Base-by-base conservation (phyloP, 1,139 yeast species). In the Hyphopichia buzzinii region DNA sequence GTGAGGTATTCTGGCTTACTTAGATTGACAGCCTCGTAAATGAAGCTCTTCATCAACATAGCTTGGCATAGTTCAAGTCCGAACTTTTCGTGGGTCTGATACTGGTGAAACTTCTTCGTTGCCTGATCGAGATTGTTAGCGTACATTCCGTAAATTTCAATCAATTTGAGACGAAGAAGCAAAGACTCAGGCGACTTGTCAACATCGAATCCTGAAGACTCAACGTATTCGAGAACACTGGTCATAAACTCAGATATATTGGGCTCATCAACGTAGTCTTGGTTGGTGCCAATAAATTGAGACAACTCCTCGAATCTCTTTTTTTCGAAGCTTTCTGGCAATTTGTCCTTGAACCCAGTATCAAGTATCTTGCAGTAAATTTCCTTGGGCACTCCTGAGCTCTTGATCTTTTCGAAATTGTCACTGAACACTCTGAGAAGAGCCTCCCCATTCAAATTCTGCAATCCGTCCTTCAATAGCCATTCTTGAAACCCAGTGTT, bases 21-120 rank as follows among this genome's bases (percentile, higher is more conserved):
- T 3, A 59, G 56, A 11, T 51, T 47, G 17, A 76, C 67, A 1
- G 77, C 64, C 37, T 72, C 72, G 48, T 65, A 67, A 14, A 71
- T 59, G 16, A 67, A 59, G 2, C 65, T 54, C 30, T 68, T 56
- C 3, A 53, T 45, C 30, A 62, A 33, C 8, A 49, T 43, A 33
- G 48, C 47, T 39, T 67, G 72, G 5, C 67, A 52, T 8, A 61
- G 43, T 12, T 67, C 72, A 17, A 65, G 41, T 2, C 72, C 73
- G 40, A 52, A 57, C 35, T 59, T 55, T 15, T 54, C 61, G 30
- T 61, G 66, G 4, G 62, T 48, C 42, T 65, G 74, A 46, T 70
- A 70, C 12, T 50, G 44, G 39, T 67, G 70, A 39, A 50, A 69
- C 39, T 57, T 59, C 30, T 52, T 50, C 30, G 66, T 50, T 2